Conservation (phyloP, 441 rosid species). For the Hura crepitans region DNA sequence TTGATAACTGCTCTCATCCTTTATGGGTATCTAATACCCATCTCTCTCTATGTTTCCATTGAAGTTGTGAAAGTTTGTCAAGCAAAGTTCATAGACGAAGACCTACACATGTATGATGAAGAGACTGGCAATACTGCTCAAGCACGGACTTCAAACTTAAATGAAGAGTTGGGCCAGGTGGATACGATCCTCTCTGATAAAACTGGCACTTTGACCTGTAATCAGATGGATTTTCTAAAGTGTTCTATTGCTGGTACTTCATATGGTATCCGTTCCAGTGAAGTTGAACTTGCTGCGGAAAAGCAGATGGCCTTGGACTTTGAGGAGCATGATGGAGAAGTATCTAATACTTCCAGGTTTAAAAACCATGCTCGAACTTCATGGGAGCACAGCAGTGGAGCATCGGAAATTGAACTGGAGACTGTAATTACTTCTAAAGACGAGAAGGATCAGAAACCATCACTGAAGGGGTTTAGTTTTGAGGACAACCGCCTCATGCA, state of each 20-base stretch:
- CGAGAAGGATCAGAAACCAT: constrained; percentile 40
- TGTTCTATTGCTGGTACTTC: constrained; percentile 92
- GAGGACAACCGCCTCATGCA: constrained; percentile 72
- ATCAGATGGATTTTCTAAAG: constrained; percentile 96
- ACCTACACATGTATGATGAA: constrained; percentile 78
- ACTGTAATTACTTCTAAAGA: constrained; percentile 45
- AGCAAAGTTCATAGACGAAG: constrained; percentile 82
- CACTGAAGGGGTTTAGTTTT: constrained; percentile 82
- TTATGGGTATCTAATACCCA: constrained; percentile 91
- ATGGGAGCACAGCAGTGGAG: constrained; percentile 38
- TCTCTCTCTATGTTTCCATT: constrained; percentile 91
- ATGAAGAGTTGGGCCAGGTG: constrained; percentile 93
- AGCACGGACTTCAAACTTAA: constrained; percentile 90
- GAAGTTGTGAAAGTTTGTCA: constrained; percentile 94
- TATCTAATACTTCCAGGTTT: constrained; percentile 30
- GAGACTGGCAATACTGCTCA: constrained; percentile 78
- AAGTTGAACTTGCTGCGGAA: constrained; percentile 90
- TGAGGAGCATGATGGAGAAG: constrained; percentile 50
- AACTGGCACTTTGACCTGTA: constrained; percentile 96
- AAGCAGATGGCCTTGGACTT: constrained; percentile 76
- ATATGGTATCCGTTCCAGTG: constrained; percentile 69
- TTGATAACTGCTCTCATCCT: constrained; percentile 86
- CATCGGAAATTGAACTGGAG: constrained; percentile 69
- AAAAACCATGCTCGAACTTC: constrained; percentile 29
- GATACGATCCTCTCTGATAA: constrained; percentile 94